Evolutionary conservation across 129 eudicot genomes (phyloP).

Genomic region (Solidago caesia): DNA sequence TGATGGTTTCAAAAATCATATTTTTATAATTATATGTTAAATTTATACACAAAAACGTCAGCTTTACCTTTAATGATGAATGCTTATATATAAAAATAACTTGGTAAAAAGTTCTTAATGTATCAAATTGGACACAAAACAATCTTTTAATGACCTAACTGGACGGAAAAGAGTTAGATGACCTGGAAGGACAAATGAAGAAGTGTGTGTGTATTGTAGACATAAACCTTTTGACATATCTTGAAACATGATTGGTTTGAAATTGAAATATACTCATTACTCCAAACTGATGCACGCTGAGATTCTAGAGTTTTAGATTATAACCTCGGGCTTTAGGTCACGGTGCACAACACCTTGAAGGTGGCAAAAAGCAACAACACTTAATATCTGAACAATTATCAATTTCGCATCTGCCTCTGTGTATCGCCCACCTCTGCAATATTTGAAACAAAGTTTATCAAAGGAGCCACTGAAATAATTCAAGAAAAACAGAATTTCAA

Average conservation of each 20-base stretch:
- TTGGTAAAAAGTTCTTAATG: too few relatives aligned
- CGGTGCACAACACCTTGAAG: constrained; percentile 97
- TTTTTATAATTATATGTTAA: too few relatives aligned
- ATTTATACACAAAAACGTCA: too few relatives aligned
- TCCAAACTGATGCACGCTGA: neutral
- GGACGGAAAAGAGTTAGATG: too few relatives aligned
- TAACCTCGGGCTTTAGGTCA: constrained; percentile 91
- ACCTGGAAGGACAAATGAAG: too few relatives aligned
- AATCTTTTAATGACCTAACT: too few relatives aligned
- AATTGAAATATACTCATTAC: constrained; percentile 1
- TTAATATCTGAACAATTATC: constrained; percentile 69
- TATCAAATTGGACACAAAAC: too few relatives aligned
- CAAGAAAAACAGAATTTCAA: neutral
- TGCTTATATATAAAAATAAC: too few relatives aligned
- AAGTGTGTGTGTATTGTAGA: too few relatives aligned
- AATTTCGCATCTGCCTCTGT: constrained; percentile 85
- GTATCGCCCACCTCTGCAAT: constrained; percentile 84
- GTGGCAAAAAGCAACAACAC: constrained; percentile 89
- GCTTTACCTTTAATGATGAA: too few relatives aligned
- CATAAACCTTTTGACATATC: neutral
- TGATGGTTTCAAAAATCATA: too few relatives aligned
- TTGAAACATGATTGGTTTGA: neutral
- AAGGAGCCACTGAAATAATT: neutral
- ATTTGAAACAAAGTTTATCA: constrained; percentile 12
- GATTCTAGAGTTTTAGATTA: neutral